Conservation (phyloP, 2,329 filamentous ascomycete species). For the Trichoderma asperellum region DNA sequence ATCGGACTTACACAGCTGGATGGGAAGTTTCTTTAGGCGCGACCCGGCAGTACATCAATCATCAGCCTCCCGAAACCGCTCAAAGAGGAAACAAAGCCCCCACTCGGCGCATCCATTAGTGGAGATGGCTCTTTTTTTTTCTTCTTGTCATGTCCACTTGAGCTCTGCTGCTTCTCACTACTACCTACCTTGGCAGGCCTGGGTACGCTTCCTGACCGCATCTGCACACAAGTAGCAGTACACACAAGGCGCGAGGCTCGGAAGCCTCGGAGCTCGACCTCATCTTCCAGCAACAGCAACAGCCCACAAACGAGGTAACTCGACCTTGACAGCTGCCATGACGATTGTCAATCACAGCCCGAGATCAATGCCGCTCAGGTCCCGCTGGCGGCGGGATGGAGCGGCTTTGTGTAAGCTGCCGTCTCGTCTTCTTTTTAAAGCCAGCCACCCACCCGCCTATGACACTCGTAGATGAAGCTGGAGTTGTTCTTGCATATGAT, state of each 20-base stretch:
- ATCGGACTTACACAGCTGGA: background rate
- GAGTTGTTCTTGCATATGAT: background rate
- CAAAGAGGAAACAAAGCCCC: conserved; percentile 13
- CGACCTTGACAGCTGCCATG: conserved; percentile 3
- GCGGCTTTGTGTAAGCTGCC: conserved; percentile 23
- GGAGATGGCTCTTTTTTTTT: background rate
- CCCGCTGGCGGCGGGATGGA: conserved; percentile 20
- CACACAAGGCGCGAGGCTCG: conserved; percentile 21
- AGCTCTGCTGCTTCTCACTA: conserved; percentile 8
- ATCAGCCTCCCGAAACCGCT: conserved; percentile 21
- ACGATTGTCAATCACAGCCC: conserved; percentile 23
- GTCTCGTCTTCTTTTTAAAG: conserved; percentile 9
- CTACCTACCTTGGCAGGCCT: conserved; percentile 13
- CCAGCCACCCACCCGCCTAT: conserved; percentile 23
- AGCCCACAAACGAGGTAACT: conserved; percentile 1
- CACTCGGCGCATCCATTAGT: conserved; percentile 8
- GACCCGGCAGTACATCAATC: conserved; percentile 15
- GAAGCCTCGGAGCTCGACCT: conserved; percentile 25
- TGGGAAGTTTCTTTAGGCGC: conserved; percentile 10
- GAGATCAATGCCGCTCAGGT: conserved; percentile 17
- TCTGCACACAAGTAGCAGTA: background rate
- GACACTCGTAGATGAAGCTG: conserved; percentile 4
- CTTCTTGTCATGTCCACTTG: background rate
- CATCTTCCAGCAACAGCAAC: conserved; percentile 3
- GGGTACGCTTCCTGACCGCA: conserved; percentile 22